phyloP scores from a whole-genome alignment of 2,329 filamentous ascomycete genomes.

The Apiospora pterosperma region DNA sequence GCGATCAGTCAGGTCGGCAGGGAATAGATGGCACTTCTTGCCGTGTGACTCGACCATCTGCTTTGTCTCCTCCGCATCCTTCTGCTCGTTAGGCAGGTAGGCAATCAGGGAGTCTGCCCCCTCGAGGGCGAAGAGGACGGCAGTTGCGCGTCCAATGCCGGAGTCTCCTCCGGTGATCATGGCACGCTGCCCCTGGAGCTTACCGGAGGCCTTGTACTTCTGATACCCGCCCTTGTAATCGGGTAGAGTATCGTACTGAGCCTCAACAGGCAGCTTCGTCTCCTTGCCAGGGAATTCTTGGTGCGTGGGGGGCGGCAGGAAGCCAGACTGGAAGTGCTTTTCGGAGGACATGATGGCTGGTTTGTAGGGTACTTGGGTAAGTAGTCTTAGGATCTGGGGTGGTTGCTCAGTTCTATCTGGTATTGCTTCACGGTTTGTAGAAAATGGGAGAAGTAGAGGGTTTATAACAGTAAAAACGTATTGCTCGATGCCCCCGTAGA shows the following conservation, averaged over 20 bases:
- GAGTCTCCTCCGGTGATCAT: constrained; percentile 80
- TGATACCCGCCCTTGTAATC: constrained; percentile 65
- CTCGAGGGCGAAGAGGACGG: constrained; percentile 77
- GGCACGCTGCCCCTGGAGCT: constrained; percentile 71
- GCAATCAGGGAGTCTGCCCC: constrained; percentile 71
- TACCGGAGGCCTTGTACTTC: constrained; percentile 71
- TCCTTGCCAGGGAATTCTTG: constrained; percentile 42
- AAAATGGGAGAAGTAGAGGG: not conserved
- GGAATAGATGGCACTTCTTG: constrained; percentile 59
- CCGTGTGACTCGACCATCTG: constrained; percentile 65
- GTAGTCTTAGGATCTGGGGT: not conserved
- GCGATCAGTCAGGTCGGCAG: constrained; percentile 61
- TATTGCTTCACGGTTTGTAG: not conserved
- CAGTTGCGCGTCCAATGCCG: constrained; percentile 73
- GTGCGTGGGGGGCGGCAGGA: constrained; percentile 29
- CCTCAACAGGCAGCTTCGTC: constrained; percentile 49
- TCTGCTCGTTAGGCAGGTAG: constrained; percentile 72
- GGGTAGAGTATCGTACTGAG: constrained; percentile 63
- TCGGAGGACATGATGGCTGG: not conserved
- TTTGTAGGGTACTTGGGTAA: not conserved
- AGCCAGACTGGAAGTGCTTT: constrained; percentile 1
- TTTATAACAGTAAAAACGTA: too few species aligned
- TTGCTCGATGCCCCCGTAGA: constrained; percentile 1
- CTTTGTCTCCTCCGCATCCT: constrained; percentile 74
- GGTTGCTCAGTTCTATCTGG: not conserved